Evolutionary conservation across 495 filamentous ascomycete genomes (phyloP), one percentile per base, ranked within the genome.

Genomic region (Aspergillus wentii): DNA sequence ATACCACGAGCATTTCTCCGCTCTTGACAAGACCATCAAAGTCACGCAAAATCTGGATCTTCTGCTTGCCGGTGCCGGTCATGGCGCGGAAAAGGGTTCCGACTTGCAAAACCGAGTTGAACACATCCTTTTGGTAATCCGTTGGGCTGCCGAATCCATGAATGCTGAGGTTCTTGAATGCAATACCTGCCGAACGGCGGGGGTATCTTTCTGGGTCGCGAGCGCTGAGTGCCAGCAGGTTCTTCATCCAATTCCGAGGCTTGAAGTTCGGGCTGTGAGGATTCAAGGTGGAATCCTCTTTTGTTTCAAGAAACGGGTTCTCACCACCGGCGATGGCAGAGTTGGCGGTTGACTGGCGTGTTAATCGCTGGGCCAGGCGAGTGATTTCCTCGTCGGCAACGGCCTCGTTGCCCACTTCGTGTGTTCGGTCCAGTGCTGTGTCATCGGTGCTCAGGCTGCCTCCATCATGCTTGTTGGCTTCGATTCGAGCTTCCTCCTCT

Each of bases 51-150:
- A 91, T 89, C 23, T 86, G 59, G 55, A 83, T 81, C 54, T 75
- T 72, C 26, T 76, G 61, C 54, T 75, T 68, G 5, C 69, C 67
- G 18, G 62, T 57, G 13, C 72, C 72, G 32, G 62, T 52, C 4
- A 72, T 14, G 21, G 49, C 44, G 32, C 67, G 69, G 18, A 69
- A 52, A 6, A 78, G 35, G 5, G 69, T 68, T 15, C 66, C 66
- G 9, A 66, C 46, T 43, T 82, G 73, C 30, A 87, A 59, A 52
- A 79, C 72, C 17, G 81, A 64, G 57, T 88, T 89, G 46, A 73
- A 64, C 35, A 87, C 79, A 60, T 84, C 79, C 66, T 89, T 90
- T 56, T 92, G 86, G 52, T 85, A 91, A 59, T 90, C 85, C 2
- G 85, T 86, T 1, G 82, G 66, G 30, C 72, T 76, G 16, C 85